Base-by-base conservation (phyloP, 169 alveolate species). In the Plasmodium sp. region DNA sequence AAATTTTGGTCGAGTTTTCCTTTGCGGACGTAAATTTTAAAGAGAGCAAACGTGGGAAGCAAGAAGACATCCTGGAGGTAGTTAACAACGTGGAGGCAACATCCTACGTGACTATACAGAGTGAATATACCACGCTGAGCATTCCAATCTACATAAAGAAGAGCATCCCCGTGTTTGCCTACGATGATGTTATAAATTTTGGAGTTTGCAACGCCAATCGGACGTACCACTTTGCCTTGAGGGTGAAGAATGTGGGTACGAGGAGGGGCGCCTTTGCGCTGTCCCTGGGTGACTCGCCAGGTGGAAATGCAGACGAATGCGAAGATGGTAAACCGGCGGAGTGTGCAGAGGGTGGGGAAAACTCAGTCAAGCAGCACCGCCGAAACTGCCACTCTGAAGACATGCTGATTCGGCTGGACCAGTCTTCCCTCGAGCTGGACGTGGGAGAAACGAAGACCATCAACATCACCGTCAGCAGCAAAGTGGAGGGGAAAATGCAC, bases 81-180 rank as follows among this genome's bases (percentile, higher is more conserved):
- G 16, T 88, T 27, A 88, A 88, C 62, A 88, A 54, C 81, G 34
- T 79, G 4, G 94, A 88, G 51, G 41, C 90, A 16, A 79, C 77
- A 2, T 41, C 81, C 1, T 41, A 45, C 81, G 34, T 88, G 3
- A 88, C 58, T 58, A 39, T 88, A 36, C 72, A 79, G 27, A 88
- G 90, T 41, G 94, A 88, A 43, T 88, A 88, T 45, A 34, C 94
- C 22, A 58, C 88, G 10, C 14, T 77, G 39, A 12, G 22, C 43
- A 88, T 88, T 22, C 94, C 94, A 10, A 79, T 88, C 6, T 88
- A 88, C 41, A 88, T 88, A 34, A 88, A 88, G 71, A 88, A 88
- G n/a, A 88, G 81, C 16, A 81, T 88, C 0, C 81, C 94, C 3
- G 14, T 88, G 33, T 88, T 88, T 39, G n/a, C 43, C 45, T 88